Base-by-base conservation (phyloP, 805 yeast genomes). In the Komagataella pastoris region DNA sequence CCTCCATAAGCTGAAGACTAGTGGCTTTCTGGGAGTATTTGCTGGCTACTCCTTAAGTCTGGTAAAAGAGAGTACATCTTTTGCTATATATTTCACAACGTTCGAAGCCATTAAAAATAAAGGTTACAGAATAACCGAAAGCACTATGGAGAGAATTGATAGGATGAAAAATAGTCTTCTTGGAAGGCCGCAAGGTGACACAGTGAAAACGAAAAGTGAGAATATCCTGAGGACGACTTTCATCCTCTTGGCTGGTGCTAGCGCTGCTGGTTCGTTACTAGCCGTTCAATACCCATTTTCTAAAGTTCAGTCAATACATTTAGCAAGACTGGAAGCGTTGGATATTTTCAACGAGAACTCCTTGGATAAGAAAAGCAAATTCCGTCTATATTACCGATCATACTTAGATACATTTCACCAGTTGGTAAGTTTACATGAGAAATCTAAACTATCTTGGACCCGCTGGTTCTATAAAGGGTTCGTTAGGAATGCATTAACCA, bases 41-140 rank as follows among this genome's bases (percentile, higher is more conserved):
- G 95, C 96, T 2, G 98, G 97, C 0, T 85, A 81, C 62, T 76
- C 83, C n/a, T 70, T 88, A 47, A 83, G 90, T 50, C 69, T 87
- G 3, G 62, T 85, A 17, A 90, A 89, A 62, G 97, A 90, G 57
- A 79, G 74, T 55, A 66, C 77, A n/a, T 93, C 95, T 2, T 89
- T 88, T 73, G 96, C 91, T 0, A 75, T 81, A 51, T 89, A 88
- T 65, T 89, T 89, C 62, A 75, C 86, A 12, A 78, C 88, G 1
- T 89, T 88, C 65, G 96, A 88, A 65, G 65, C 79, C 18, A 77
- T 89, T 24, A 88, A 86, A 65, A 86, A 88, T 40, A 79, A 81
- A 57, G 79, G 83, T 1, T 80, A 75, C 59, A 70, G 72, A 50
- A 53, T 69, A 51, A 71, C 83, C 0, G 71, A 74, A 53, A 65